Percentiles rank a stretch among this genome's conserved stretches.
Evolutionary conservation across 164 flowering plant species (phyloP).

Genomic region (Santalum album): DNA sequence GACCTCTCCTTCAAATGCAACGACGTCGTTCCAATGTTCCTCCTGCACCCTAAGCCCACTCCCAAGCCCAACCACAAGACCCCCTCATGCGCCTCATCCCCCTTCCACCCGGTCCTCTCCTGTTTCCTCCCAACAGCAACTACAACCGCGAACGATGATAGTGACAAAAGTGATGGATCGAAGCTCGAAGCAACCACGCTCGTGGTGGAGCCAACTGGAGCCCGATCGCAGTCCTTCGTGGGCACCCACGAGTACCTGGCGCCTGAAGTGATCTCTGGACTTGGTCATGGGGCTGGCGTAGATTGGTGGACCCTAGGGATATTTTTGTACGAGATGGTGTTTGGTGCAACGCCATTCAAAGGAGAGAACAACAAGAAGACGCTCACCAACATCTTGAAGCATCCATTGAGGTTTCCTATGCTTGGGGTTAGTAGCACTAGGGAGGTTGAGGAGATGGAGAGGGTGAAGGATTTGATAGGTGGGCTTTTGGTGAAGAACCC

Average conservation of each 20-base stretch:
- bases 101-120: constrained; percentile 68
- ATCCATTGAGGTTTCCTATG: constrained; percentile 60
- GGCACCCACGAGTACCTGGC: constrained; percentile 97
- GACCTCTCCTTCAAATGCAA: constrained; percentile 83
- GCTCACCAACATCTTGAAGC: constrained; percentile 58
- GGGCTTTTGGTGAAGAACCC: constrained; percentile 73
- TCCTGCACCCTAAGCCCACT: constrained; percentile 8
- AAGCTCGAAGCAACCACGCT: constrained; percentile 17
- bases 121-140: constrained; percentile 36
- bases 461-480: constrained; percentile 57
- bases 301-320: constrained; percentile 97
- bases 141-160: not conserved
- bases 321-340: constrained; percentile 69
- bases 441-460: constrained; percentile 58
- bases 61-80: not conserved
- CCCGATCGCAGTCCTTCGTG: constrained; percentile 72
- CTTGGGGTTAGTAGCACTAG: constrained; percentile 25
- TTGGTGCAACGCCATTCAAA: constrained; percentile 79
- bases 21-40: constrained; percentile 63
- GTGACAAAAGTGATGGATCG: not conserved
- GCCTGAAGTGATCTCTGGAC: constrained; percentile 79
- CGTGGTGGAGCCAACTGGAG: constrained; percentile 64
- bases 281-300: constrained; percentile 78
- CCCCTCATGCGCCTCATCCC: constrained; percentile 38
- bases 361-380: constrained; percentile 85